phyloP scores from a whole-genome alignment of 345 rosid species.

The Odontarrhena argentea region DNA sequence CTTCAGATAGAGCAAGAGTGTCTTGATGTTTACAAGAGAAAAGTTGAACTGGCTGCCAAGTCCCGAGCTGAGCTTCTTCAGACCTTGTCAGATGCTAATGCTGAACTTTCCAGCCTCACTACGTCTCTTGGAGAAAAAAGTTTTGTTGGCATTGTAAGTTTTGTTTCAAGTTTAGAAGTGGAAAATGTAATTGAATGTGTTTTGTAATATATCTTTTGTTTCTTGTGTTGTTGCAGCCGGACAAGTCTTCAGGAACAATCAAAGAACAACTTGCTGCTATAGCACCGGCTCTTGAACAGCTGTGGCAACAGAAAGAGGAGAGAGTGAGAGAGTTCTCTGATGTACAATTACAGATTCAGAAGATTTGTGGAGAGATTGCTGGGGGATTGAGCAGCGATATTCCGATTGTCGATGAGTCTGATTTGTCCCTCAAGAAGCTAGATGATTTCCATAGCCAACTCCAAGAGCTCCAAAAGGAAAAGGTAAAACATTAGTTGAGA shows the following conservation, averaged over 20 bases:
- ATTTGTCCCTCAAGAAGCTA: conserved; percentile 76
- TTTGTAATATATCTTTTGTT: conserved; percentile 1
- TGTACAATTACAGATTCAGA: conserved; percentile 87
- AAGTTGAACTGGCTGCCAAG: conserved; percentile 86
- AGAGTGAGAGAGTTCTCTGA: conserved; percentile 86
- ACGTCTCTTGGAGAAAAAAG: conserved; percentile 88
- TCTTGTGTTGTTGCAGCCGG: conserved; percentile 58
- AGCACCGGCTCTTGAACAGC: conserved; percentile 87
- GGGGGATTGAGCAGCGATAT: conserved; percentile 63
- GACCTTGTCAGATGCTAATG: conserved; percentile 80
- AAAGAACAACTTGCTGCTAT: conserved; percentile 96
- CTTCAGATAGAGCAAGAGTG: conserved; percentile 95
- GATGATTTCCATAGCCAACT: conserved; percentile 79
- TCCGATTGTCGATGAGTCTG: conserved; percentile 85
- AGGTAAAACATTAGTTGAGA: conserved; percentile 51
- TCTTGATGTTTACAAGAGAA: conserved; percentile 91
- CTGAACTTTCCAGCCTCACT: conserved; percentile 75
- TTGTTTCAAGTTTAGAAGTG: conserved; percentile 12
- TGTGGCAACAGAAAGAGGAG: conserved; percentile 95
- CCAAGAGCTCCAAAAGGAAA: conserved; percentile 94
- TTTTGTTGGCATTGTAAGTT: conserved; percentile 69
- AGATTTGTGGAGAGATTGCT: conserved; percentile 89
- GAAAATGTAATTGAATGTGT: background rate
- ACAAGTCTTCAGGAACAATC: conserved; percentile 79
- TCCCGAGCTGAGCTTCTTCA: conserved; percentile 90